Percentiles rank a stretch among this genome's conserved stretches.
These are phyloP conservation scores for Beta corolliflora DNA, from an alignment of 179 eudicot genomes.

Conservation along the genomic window DNA sequence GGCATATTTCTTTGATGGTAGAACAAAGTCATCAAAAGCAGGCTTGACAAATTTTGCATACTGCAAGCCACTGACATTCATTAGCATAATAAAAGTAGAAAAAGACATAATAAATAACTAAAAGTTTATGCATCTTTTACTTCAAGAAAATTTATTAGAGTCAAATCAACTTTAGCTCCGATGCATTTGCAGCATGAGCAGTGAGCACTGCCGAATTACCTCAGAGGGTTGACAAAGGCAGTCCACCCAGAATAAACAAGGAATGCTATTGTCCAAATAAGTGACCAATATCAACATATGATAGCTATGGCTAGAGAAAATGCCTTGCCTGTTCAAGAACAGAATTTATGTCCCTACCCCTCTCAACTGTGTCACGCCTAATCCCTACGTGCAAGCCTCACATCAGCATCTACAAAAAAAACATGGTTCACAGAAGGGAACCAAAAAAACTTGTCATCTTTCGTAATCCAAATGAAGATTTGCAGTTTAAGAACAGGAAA, in stretches of 20 bases:
- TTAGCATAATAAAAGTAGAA: not conserved
- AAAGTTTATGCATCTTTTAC: not conserved
- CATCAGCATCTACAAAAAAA: conserved; percentile 80
- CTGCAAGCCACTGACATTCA: conserved; percentile 40
- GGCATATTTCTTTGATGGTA: conserved; percentile 84
- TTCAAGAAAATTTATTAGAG: not conserved
- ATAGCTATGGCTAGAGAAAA: conserved; percentile 4
- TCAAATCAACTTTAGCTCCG: not conserved
- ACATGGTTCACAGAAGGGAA: conserved; percentile 7
- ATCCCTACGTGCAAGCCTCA: conserved; percentile 98
- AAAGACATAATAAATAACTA: too few relatives aligned
- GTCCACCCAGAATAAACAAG: conserved; percentile 7
- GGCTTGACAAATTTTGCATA: conserved; percentile 88
- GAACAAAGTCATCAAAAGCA: conserved; percentile 83
- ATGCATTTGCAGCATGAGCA: conserved; percentile 13
- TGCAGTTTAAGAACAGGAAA: not conserved
- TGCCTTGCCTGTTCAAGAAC: conserved; percentile 93
- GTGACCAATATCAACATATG: not conserved
- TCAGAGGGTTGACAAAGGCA: not conserved
- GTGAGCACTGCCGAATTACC: not conserved
- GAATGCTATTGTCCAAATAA: not conserved
- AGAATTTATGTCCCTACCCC: conserved; percentile 96
- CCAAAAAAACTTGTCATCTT: not conserved
- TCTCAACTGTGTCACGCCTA: conserved; percentile 94
- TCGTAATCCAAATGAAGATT: not conserved